Evolutionary conservation across 192 early-diverging fungal genomes (phyloP).

Genomic region (Backusella morwellensis): DNA sequence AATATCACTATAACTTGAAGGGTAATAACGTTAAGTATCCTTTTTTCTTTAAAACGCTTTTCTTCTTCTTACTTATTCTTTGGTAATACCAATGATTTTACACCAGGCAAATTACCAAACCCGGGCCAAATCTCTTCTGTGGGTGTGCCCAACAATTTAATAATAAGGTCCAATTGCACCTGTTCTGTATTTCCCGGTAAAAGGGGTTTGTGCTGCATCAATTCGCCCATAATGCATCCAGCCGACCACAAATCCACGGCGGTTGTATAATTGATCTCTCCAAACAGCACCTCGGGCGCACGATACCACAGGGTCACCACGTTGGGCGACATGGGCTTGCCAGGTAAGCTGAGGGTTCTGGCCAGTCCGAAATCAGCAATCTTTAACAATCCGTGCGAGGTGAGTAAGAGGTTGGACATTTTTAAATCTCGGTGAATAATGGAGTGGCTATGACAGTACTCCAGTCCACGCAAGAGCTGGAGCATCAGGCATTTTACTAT

Average conservation of each 20-base stretch:
- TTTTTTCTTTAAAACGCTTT: background rate
- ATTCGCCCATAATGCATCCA: slow-evolving; percentile 85
- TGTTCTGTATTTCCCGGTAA: slow-evolving; percentile 82
- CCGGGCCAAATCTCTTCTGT: slow-evolving; percentile 76
- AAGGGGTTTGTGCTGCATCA: slow-evolving; percentile 68
- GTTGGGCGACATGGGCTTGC: slow-evolving; percentile 72
- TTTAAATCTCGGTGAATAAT: slow-evolving; percentile 76
- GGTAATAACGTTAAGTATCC: background rate
- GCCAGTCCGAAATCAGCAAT: slow-evolving; percentile 86
- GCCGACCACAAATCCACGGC: slow-evolving; percentile 84
- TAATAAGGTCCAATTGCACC: slow-evolving; percentile 72
- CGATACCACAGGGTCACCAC: slow-evolving; percentile 90
- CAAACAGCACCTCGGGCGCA: slow-evolving; percentile 76
- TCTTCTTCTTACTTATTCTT: slow-evolving; percentile 41
- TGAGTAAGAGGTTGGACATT: slow-evolving; percentile 74
- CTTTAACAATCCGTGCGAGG: slow-evolving; percentile 65
- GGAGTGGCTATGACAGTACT: slow-evolving; percentile 65
- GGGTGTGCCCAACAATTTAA: slow-evolving; percentile 74
- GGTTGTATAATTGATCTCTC: slow-evolving; percentile 66
- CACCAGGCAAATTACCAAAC: slow-evolving; percentile 63
- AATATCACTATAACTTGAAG: slow-evolving; percentile 55
- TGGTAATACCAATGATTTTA: slow-evolving; percentile 55
- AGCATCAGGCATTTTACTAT: slow-evolving; percentile 70
- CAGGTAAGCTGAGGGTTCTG: slow-evolving; percentile 57
- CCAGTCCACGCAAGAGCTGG: slow-evolving; percentile 69